Conservation (phyloP, 768 basidiomycete species). For the Rhodotorula paludigena region DNA sequence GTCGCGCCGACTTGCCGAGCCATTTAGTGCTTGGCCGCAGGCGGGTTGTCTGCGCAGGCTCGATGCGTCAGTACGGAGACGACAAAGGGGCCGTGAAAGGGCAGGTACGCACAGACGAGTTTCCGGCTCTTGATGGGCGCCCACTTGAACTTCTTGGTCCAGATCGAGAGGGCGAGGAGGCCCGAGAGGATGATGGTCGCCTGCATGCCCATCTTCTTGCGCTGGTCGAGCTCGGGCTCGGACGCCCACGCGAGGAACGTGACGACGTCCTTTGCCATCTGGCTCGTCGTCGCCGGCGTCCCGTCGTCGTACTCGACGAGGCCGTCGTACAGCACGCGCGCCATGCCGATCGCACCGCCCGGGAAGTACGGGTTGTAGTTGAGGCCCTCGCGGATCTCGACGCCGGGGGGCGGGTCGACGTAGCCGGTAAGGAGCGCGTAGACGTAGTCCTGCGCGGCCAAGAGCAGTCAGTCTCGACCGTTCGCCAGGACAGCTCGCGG, state of each 20-base stretch:
- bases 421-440: constrained; percentile 97
- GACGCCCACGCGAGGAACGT: constrained; percentile 55
- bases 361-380: constrained; percentile 99
- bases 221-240: constrained; percentile 95
- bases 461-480: neutral
- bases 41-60: constrained; percentile 32
- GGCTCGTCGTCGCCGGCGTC: constrained; percentile 91
- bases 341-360: constrained; percentile 97
- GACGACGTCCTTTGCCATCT: constrained; percentile 97
- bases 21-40: constrained; percentile 33
- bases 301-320: constrained; percentile 95
- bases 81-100: neutral
- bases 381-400: constrained; percentile 92
- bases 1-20: neutral
- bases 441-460: constrained; percentile 71
- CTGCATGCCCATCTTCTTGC: constrained; percentile 95
- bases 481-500: neutral
- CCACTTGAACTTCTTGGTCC: constrained; percentile 41
- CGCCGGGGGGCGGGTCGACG: constrained; percentile 89
- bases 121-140: constrained; percentile 36
- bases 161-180: constrained; percentile 15
- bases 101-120: constrained; percentile 26
- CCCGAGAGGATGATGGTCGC: constrained; percentile 68
- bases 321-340: constrained; percentile 89
- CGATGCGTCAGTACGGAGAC: too few species aligned